Conservation (phyloP, 176 grass and related monocot species). For the Cocos nucifera region DNA sequence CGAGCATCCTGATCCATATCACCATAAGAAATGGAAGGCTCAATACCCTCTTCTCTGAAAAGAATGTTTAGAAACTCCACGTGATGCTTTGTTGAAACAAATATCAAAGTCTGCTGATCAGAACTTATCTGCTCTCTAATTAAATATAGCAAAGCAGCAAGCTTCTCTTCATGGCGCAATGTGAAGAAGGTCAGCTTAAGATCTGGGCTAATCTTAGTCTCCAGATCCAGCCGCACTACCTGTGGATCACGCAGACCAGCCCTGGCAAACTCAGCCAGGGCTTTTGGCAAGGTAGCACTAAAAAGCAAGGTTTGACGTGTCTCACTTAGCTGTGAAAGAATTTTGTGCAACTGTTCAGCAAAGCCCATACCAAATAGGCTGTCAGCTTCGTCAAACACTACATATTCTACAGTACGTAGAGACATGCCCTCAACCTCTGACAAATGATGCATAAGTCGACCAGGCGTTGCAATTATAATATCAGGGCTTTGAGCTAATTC, state of each 20-base stretch:
- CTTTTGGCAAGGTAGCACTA: conserved; percentile 77
- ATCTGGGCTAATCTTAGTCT: conserved; percentile 87
- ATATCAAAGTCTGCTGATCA: conserved; percentile 78
- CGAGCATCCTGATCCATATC: conserved; percentile 98
- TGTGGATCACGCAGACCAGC: conserved; percentile 75
- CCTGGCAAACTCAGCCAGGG: conserved; percentile 85
- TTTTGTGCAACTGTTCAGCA: conserved; percentile 46
- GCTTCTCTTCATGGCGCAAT: conserved; percentile 83
- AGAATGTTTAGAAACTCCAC: conserved; percentile 90
- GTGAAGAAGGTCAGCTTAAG: conserved; percentile 77
- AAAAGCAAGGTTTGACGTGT: conserved; percentile 83
- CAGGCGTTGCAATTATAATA: conserved; percentile 98
- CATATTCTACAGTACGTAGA: conserved; percentile 80
- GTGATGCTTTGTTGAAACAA: conserved; percentile 95
- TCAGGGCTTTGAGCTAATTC: conserved; percentile 76
- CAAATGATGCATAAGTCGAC: conserved; percentile 83
- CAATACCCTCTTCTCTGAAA: conserved; percentile 74
- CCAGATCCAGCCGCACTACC: conserved; percentile 73
- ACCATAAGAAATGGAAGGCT: conserved; percentile 77
- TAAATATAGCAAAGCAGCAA: conserved; percentile 81
- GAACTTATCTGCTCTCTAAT: conserved; percentile 76
- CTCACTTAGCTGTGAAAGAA: conserved; percentile 61
- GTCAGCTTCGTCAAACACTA: conserved; percentile 97
- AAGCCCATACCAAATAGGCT: conserved; percentile 83
- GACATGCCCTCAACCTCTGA: conserved; percentile 77